These are phyloP conservation scores for Russula sp. DNA, from an alignment of 768 basidiomycete genomes.

Conservation along the genomic window DNA sequence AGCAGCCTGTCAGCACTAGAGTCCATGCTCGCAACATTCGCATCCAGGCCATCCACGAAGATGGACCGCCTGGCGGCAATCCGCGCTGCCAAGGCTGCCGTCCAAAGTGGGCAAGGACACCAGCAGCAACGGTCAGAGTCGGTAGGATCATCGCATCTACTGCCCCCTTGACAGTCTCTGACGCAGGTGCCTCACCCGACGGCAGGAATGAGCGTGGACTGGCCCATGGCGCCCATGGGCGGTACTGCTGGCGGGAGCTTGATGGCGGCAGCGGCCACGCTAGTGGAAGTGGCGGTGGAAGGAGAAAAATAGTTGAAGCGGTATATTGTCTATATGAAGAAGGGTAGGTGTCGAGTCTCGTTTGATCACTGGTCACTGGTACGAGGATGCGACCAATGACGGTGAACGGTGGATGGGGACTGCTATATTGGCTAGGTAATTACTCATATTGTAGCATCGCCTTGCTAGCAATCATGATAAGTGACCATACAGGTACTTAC, in stretches of 20 bases:
- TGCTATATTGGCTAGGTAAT: no score
- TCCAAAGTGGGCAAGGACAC: neutral
- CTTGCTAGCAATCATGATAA: no score
- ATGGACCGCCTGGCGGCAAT: neutral
- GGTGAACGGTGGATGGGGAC: no score
- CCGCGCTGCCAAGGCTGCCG: constrained; percentile 5
- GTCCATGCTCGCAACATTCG: neutral
- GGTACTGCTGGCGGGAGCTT: neutral
- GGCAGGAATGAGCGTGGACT: neutral
- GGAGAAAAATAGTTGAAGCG: neutral
- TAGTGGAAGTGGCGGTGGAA: neutral
- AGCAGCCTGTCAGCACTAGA: neutral
- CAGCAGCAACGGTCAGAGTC: neutral
- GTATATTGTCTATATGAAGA: neutral
- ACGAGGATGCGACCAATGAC: no score
- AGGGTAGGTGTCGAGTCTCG: neutral
- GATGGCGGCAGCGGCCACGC: neutral
- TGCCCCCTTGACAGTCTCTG: neutral
- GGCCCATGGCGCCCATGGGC: neutral
- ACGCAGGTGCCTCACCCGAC: neutral
- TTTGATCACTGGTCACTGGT: neutral
- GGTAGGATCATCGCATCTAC: neutral
- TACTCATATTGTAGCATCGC: no score
- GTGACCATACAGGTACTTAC: no score
- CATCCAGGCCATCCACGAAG: neutral